Evolutionary conservation across 2,329 filamentous ascomycete species (phyloP), one percentile per base, ranked within the genome.

Genomic region (Endoconidiophora laricicola): DNA sequence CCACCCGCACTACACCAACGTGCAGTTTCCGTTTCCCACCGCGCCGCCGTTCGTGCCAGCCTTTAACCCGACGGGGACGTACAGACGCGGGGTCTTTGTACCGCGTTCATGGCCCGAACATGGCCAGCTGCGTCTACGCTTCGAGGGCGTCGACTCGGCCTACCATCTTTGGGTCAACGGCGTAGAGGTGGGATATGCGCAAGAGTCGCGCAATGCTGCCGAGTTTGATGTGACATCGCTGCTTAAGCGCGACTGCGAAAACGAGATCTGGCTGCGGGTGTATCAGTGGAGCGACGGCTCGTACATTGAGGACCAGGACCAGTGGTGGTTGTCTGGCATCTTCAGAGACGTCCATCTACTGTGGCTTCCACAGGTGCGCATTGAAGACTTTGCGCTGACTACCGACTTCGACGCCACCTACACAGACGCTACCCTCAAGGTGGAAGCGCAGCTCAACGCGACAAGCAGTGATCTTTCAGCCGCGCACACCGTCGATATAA

Each of bases 91-190:
- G 76, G 41, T 73, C 69, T 1, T 65, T 62, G 6, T 83, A 85
- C 59, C 58, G 61, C 0, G 66, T 81, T 0, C 69, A 68, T 45
- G 63, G 65, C n/a, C 65, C 63, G 3, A 62, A 69, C 23, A 78
- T 83, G 55, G 77, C 82, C 55, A 33, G 23, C 37, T 36, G 3
- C n/a, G 66, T n/a, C 63, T 87, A 3, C 69, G 81, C 3, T 86
- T 86, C 52, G 82, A 86, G 56, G 83, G 83, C 0, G 81, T 86
- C 0, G 82, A 86, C 58, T 75, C 78, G 42, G 76, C 81, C 0
- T 86, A 82, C 55, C 77, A 81, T 55, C 67, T 85, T 1, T 86
- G 76, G 72, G 59, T 87, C 3, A 86, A 87, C 57, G 79, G 79
- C 0, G 63, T 66, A 9, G 66, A 79, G 44, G 71, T 85, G 6